Conservation (phyloP, 164 flowering plant species). For the Sedum album region DNA sequence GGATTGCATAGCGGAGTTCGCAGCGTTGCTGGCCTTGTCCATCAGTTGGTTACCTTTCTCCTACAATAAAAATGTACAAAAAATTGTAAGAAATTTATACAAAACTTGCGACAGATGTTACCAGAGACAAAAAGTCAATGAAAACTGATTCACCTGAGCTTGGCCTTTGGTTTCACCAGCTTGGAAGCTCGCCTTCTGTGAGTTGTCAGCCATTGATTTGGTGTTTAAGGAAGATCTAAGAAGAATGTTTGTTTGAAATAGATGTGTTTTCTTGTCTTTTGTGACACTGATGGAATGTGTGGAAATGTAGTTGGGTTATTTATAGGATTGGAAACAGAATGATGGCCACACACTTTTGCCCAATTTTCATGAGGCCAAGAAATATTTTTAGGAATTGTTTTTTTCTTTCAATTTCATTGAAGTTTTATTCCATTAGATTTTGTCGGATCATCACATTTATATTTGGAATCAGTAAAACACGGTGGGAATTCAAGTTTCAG, state of each 20-base stretch:
- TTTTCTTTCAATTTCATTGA: not conserved
- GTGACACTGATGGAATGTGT: not conserved
- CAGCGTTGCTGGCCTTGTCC: constrained; percentile 39
- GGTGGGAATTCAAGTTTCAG: not conserved
- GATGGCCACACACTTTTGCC: not conserved
- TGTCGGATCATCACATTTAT: not conserved
- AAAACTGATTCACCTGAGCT: constrained; percentile 22
- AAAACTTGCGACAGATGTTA: no score
- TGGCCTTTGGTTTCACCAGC: constrained; percentile 44
- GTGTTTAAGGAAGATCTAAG: not conserved
- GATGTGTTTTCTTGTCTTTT: not conserved
- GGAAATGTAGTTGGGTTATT: not conserved
- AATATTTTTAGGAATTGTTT: not conserved
- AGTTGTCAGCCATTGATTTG: constrained; percentile 11
- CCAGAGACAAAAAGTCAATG: not conserved
- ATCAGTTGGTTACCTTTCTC: constrained; percentile 44
- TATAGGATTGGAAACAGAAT: not conserved
- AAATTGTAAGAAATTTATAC: no score
- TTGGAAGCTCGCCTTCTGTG: constrained; percentile 20
- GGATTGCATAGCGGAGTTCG: constrained; percentile 46
- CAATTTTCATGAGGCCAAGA: not conserved
- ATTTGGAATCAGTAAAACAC: not conserved
- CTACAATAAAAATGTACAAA: constrained; percentile 17
- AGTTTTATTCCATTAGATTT: no score
- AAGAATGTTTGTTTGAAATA: no score